phyloP scores from a whole-genome alignment of 139 green algal species.

The Klebsormidium nitens region DNA sequence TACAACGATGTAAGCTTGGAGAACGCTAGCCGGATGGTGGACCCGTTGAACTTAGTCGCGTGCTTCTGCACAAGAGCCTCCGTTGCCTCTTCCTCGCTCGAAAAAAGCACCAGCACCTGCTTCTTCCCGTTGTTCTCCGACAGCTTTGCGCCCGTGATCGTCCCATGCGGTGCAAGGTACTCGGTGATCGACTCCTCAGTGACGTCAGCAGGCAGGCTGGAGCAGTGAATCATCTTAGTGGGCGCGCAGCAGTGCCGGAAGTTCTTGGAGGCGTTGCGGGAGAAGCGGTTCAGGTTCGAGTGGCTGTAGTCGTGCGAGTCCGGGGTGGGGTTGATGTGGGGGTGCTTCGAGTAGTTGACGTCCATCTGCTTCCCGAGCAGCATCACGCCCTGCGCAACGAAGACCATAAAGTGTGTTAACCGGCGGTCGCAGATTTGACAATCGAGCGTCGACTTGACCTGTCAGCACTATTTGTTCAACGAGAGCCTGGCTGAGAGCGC shows the following conservation, averaged over 20 bases:
- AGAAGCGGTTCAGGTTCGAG: constrained; percentile 41
- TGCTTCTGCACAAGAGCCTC: constrained; percentile 21
- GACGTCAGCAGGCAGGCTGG: constrained; percentile 26
- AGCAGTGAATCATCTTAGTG: constrained; percentile 35
- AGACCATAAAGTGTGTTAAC: neutral
- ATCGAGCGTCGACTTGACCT: no score
- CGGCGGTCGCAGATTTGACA: no score
- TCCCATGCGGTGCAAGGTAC: constrained; percentile 25
- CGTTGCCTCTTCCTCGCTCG: constrained; percentile 17
- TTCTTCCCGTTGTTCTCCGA: constrained; percentile 43
- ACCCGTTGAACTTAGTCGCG: constrained; percentile 10
- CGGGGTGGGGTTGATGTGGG: constrained; percentile 34
- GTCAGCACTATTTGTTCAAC: no score
- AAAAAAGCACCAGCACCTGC: constrained; percentile 35
- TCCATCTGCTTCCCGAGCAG: constrained; percentile 37
- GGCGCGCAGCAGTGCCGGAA: constrained; percentile 38
- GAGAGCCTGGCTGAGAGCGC: no score
- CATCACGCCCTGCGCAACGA: constrained; percentile 17
- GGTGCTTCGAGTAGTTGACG: constrained; percentile 42
- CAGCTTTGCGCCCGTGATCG: constrained; percentile 29
- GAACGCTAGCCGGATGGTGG: constrained; percentile 33
- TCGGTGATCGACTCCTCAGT: constrained; percentile 20
- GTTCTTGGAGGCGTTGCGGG: constrained; percentile 33
- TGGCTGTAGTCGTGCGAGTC: constrained; percentile 33
- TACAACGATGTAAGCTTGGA: constrained; percentile 29